Evolutionary conservation across 2,329 filamentous ascomycete genomes (phyloP).

Genomic region (Claviceps paspali): DNA sequence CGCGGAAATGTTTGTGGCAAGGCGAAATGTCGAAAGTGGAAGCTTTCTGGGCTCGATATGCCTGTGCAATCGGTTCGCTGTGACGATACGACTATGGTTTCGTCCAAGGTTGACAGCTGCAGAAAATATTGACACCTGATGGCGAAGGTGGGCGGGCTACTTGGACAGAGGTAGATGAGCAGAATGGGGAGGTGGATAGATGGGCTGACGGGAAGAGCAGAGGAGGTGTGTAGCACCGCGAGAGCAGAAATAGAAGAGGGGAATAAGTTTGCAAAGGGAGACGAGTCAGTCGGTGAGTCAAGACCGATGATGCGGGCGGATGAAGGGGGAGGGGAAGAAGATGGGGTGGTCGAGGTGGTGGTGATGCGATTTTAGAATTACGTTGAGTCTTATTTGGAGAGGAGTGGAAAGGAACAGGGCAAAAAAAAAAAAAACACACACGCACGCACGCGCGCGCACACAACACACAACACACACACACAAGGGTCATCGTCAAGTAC

Average conservation of each 20-base stretch:
- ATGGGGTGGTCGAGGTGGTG: conserved; percentile 4
- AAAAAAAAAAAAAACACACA: conserved; percentile 6
- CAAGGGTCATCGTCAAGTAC: conserved; percentile 9
- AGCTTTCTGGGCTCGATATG: neutral
- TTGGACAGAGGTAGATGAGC: neutral
- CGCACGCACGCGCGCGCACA: too few species aligned
- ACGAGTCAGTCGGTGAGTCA: conserved; percentile 3
- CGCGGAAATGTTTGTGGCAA: neutral
- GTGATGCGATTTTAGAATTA: conserved; percentile 4
- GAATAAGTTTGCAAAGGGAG: conserved; percentile 5
- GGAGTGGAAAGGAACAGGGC: conserved; percentile 6
- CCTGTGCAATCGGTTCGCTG: neutral
- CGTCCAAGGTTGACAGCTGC: neutral
- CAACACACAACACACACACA: too few species aligned
- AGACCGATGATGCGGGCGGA: conserved; percentile 1
- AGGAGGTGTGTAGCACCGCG: conserved; percentile 1
- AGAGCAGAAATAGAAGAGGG: conserved; percentile 4
- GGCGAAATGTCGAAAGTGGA: neutral
- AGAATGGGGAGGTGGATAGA: too few species aligned
- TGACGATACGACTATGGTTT: neutral
- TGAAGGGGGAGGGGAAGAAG: conserved; percentile 6
- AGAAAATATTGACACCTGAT: conserved; percentile 7
- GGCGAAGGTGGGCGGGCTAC: conserved; percentile 4
- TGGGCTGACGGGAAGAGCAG: neutral
- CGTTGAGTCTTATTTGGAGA: conserved; percentile 2